Percentiles rank a stretch among this genome's conserved stretches.
Conservation (phyloP, 352 stramenopile genomes). For the Thraustotheca clavata region DNA sequence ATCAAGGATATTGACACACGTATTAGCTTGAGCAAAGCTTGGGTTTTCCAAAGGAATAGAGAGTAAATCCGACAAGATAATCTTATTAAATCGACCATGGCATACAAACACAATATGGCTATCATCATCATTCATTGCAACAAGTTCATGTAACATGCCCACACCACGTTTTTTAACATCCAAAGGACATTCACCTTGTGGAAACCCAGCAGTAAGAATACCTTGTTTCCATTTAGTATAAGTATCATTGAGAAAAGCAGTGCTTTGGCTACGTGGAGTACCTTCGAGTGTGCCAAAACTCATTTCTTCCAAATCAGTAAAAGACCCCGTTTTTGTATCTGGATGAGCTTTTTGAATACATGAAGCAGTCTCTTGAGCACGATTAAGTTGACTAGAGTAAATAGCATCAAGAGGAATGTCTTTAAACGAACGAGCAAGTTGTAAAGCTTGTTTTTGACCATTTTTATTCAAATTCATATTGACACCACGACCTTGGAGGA, state of each 20-base stretch:
- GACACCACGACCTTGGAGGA: constrained; percentile 70
- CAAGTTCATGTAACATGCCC: constrained; percentile 47
- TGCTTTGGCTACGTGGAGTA: constrained; percentile 32
- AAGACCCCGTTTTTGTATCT: constrained; percentile 39
- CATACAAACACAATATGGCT: constrained; percentile 71
- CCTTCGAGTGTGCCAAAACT: constrained; percentile 72
- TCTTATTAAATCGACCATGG: constrained; percentile 81
- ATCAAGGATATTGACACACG: constrained; percentile 80
- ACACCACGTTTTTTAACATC: constrained; percentile 61
- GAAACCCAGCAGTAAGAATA: constrained; percentile 42
- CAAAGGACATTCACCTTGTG: constrained; percentile 52
- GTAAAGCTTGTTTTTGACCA: constrained; percentile 45
- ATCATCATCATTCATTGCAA: constrained; percentile 28
- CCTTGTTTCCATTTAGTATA: constrained; percentile 52
- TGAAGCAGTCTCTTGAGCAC: constrained; percentile 42
- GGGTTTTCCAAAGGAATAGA: constrained; percentile 49
- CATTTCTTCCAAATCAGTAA: constrained; percentile 73
- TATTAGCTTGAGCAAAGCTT: constrained; percentile 71
- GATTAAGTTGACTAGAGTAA: constrained; percentile 55
- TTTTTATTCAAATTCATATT: constrained; percentile 61
- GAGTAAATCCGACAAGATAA: constrained; percentile 39
- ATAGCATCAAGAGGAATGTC: constrained; percentile 55
- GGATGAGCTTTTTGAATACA: constrained; percentile 45
- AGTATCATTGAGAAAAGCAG: constrained; percentile 44
- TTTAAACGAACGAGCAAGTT: constrained; percentile 51